Evolutionary conservation across 108 stramenopile genomes (phyloP), one percentile per base, ranked within the genome.

Genomic region (Mayamaea pseudoterrestris): DNA sequence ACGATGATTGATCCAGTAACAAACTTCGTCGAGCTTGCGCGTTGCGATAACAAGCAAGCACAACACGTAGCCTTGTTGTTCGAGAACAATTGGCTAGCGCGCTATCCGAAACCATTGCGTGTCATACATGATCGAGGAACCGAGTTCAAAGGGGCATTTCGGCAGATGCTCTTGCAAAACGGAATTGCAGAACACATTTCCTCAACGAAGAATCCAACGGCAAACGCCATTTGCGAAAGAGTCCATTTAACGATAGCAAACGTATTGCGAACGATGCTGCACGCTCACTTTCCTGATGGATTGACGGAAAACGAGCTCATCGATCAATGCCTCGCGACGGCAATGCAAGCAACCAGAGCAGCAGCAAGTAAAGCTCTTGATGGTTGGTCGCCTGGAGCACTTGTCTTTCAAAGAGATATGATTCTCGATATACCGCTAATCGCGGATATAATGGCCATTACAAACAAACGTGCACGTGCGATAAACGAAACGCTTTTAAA

Each of bases 101-200:
- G 67, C 26, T 74, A 74, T 61, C 67, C 72, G 13, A 25, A 39
- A 14, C 72, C 67, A 27, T 0, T 42, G 0, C 12, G 46, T 24
- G 31, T 35, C 27, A 34, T 54, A 0, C 53, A 69, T 46, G 65
- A 74, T 41, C 60, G 65, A 30, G 72, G 63, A 7, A 41, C 17
- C 5, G 58, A 70, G 49, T 75, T 75, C 35, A 40, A 14, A 3
- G 67, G 73, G 12, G 57, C 47, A 13, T 74, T 74, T 23, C 61
- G 63, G 40, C 12, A 35, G 35, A 18, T 60, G 22, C 41, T 70
- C 0, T n/a, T 16, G 23, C 31, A 42, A 5, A 56, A 62, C 40
- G 45, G 45, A 23, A 71, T 71, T 32, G 35, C 42, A 0, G 20
- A 13, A 25, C 47, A 35, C 45, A 58, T 44, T 0, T 68, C 59